Conservation (phyloP, 345 rosid species). For the Boechera divaricarpa region DNA sequence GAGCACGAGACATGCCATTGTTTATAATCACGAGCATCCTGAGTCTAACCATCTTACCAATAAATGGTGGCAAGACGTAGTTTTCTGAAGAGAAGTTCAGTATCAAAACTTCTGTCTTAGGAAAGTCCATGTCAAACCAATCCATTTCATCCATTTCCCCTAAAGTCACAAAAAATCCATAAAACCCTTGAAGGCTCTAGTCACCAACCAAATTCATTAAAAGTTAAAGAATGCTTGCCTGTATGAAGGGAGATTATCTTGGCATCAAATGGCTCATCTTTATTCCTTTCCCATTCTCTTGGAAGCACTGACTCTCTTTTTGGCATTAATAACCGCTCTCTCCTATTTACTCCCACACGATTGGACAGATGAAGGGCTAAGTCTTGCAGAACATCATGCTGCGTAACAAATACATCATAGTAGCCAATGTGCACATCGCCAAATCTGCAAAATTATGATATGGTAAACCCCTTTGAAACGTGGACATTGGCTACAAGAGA, state of each 20-base stretch:
- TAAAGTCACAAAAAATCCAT: slow-evolving; percentile 18
- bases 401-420: slow-evolving; percentile 70
- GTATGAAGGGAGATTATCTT: slow-evolving; percentile 79
- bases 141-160: slow-evolving; percentile 62
- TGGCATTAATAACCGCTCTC: slow-evolving; percentile 75
- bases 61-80: slow-evolving; percentile 80
- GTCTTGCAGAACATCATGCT: slow-evolving; percentile 85
- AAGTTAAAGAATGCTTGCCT: slow-evolving; percentile 43
- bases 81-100: slow-evolving; percentile 64
- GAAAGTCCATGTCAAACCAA: slow-evolving; percentile 79
- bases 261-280: slow-evolving; percentile 63
- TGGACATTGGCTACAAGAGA: not conserved
- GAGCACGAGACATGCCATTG: slow-evolving; percentile 55
- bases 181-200: not conserved
- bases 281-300: slow-evolving; percentile 77
- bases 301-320: slow-evolving; percentile 62
- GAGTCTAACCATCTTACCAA: slow-evolving; percentile 68
- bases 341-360: slow-evolving; percentile 49
- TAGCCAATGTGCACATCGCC: slow-evolving; percentile 65
- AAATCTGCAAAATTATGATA: slow-evolving; percentile 51
- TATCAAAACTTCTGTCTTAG: slow-evolving; percentile 80
- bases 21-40: slow-evolving; percentile 73
- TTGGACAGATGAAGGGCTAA: slow-evolving; percentile 71
- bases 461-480: not conserved
- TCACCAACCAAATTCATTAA: not conserved